A percentile compares a stretch with the other conserved stretches of the same genome.
phyloP scores from a whole-genome alignment of 164 flowering plant species.

The Houttuynia cordata region DNA sequence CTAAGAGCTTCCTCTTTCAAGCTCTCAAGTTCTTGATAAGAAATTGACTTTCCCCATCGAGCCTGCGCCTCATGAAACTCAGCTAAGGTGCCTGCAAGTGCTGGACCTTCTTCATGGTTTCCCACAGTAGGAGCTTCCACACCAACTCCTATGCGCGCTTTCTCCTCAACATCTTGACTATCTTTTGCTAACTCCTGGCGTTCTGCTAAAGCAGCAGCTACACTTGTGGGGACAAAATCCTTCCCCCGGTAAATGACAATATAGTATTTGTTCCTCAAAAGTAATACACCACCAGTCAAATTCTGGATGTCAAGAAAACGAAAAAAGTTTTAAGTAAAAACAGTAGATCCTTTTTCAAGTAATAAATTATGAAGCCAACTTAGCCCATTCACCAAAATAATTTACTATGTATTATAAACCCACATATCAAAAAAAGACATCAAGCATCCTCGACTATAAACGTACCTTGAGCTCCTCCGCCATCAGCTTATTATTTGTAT shows the following conservation, averaged over 20 bases:
- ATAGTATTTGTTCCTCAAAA: conserved; percentile 88
- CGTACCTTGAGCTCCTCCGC: conserved; percentile 85
- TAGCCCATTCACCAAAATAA: background rate
- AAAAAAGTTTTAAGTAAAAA: background rate
- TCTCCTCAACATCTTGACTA: conserved; percentile 39
- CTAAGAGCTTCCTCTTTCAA: conserved; percentile 70
- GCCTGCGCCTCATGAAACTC: conserved; percentile 95
- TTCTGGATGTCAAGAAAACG: conserved; percentile 29
- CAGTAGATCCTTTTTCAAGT: background rate
- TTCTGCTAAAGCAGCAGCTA: conserved; percentile 71
- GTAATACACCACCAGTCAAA: conserved; percentile 80
- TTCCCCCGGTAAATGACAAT: conserved; percentile 90
- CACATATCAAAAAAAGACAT: background rate
- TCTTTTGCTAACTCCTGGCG: conserved; percentile 63
- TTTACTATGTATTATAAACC: background rate
- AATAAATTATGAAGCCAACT: background rate
- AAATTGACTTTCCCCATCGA: conserved; percentile 80
- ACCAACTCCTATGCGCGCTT: conserved; percentile 17
- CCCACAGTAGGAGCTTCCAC: conserved; percentile 17
- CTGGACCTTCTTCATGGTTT: conserved; percentile 23
- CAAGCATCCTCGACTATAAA: background rate
- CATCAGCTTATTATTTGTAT: conserved; percentile 94
- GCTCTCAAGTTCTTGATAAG: conserved; percentile 57
- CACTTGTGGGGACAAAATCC: conserved; percentile 86
- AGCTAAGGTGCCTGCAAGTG: conserved; percentile 79